These are phyloP conservation scores for Astraeus odoratus DNA, from an alignment of 768 basidiomycete genomes.

Conservation along the genomic window DNA sequence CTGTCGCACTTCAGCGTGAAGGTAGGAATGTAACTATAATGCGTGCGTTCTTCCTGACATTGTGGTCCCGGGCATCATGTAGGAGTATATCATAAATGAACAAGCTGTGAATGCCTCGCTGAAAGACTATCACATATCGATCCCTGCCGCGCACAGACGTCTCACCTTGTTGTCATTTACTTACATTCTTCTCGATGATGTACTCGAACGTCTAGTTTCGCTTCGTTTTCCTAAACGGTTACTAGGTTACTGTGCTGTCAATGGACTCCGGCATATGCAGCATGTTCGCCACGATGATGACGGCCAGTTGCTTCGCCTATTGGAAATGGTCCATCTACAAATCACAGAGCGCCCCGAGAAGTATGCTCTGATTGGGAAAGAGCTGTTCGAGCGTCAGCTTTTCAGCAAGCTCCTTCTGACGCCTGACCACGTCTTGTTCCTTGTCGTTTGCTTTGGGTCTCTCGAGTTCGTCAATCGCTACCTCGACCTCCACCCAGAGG, in stretches of 20 bases:
- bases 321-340: background rate
- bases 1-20: slow-evolving; percentile 21
- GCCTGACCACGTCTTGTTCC: background rate
- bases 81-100: slow-evolving; percentile 12
- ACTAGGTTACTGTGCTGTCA: background rate
- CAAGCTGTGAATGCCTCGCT: background rate
- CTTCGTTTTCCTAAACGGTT: background rate
- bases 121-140: slow-evolving; percentile 1
- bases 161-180: background rate
- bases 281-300: background rate
- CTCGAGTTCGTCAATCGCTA: background rate
- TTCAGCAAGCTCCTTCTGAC: background rate
- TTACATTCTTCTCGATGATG: background rate
- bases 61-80: no score
- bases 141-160: background rate
- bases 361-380: background rate
- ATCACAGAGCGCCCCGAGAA: background rate
- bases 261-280: background rate
- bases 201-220: background rate
- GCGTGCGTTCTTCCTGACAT: no score
- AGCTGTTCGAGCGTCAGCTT: background rate
- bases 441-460: background rate
- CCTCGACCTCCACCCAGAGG: background rate
- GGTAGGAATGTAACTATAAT: background rate
- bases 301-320: background rate